Conservation (phyloP, 2,329 filamentous ascomycete genomes). For the Talaromyces sp. region DNA sequence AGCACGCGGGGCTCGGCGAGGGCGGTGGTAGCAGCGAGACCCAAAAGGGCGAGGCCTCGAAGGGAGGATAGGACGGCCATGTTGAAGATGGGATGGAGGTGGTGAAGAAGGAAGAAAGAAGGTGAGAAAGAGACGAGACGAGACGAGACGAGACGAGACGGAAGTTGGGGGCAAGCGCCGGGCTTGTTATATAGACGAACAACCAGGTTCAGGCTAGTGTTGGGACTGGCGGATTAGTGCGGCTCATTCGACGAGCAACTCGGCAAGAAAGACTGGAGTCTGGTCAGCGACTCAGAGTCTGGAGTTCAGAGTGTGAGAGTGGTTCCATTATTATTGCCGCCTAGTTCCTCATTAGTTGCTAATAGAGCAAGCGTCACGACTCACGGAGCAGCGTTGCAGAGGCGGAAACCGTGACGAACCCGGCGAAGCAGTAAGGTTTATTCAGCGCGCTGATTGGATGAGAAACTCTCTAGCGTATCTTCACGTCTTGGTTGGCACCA, state of each 20-base stretch:
- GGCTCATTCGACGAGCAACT: no score
- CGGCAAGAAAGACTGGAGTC: no score
- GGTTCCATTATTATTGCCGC: no score
- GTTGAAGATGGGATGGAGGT: not conserved
- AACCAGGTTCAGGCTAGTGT: not conserved
- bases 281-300: no score
- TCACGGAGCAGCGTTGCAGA: no score
- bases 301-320: no score
- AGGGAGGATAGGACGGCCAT: not conserved
- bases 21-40: constrained; percentile 7
- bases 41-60: not conserved
- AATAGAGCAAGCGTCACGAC: no score
- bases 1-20: constrained; percentile 10
- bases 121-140: not conserved
- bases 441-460: not conserved
- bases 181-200: not conserved
- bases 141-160: not conserved
- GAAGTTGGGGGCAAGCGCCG: not conserved
- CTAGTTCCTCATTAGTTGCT: no score
- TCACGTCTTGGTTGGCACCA: no score
- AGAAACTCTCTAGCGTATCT: not conserved
- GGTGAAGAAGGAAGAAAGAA: not conserved
- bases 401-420: not conserved
- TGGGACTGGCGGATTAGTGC: not conserved
- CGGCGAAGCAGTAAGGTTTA: not conserved